Base-by-base conservation (phyloP, 2,329 filamentous ascomycete species). In the Diaporthe eres region DNA sequence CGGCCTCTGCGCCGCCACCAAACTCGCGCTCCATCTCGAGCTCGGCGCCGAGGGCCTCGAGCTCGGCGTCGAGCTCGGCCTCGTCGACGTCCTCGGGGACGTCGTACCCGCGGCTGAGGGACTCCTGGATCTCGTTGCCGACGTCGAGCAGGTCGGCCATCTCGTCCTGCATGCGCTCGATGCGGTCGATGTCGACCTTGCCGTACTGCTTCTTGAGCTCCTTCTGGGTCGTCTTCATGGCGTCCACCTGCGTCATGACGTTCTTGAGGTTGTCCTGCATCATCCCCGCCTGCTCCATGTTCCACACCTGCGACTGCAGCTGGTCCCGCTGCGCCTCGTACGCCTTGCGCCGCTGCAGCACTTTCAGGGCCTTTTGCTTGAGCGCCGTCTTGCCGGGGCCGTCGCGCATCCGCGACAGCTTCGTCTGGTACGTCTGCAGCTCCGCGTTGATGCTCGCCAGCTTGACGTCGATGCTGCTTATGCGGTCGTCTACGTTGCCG, bases 241-340 rank as follows among this genome's bases (percentile, higher is more conserved):
- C 96, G 84, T 98, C 96, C 60, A 98, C 96, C 39, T 97, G 98
- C 25, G 95, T 97, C 96, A 98, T 98, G 78, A 97, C 96, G 85
- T 98, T 98, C 85, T 97, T 97, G 72, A 99, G 90, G 83, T 98
- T 98, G 86, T 98, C 96, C 87, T 98, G 95, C 96, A 98, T 98
- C 90, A 96, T 97, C 83, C 94, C 94, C 4, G 96, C 96, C 86
- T 98, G 96, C 87, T 98, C 96, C 96, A 99, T 98, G 87, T 98
- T 98, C 96, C 96, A 98, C 31, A 95, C 95, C 86, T 99, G 97
- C 79, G 93, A 91, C 86, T 98, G 94, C 72, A 98, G 92, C 86
- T 98, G 96, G 81, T 98, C 95, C 79, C 96, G 95, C 85, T 98
- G 95, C 4, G 91, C 90, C 86, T 99, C 97, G 91, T 98, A 98